These are phyloP conservation scores for Cladosporium sp. DNA, from an alignment of 2,329 filamentous ascomycete species.

Conservation along the genomic window DNA sequence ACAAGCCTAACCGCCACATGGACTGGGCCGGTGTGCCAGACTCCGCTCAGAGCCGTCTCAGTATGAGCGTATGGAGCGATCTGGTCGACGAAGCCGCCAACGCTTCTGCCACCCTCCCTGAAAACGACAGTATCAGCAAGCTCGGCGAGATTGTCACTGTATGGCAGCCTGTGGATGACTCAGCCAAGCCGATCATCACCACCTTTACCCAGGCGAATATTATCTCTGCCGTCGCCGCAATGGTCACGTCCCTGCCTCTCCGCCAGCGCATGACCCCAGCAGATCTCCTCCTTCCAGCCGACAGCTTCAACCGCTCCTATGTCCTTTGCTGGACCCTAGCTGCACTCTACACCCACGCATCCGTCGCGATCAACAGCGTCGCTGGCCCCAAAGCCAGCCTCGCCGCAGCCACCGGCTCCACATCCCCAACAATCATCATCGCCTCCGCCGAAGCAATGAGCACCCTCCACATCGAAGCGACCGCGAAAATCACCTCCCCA, in stretches of 20 bases:
- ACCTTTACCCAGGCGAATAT: constrained; percentile 79
- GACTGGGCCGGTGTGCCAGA: constrained; percentile 89
- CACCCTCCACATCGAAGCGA: constrained; percentile 58
- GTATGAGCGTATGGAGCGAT: constrained; percentile 89
- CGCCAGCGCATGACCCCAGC: constrained; percentile 64
- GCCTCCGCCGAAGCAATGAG: constrained; percentile 68
- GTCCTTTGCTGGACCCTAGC: constrained; percentile 72
- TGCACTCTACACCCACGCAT: constrained; percentile 77
- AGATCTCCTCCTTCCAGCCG: constrained; percentile 80
- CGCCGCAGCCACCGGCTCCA: constrained; percentile 61
- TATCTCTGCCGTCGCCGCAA: constrained; percentile 75
- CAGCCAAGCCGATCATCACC: constrained; percentile 55
- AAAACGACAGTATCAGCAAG: constrained; percentile 48
- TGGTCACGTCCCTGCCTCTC: constrained; percentile 69
- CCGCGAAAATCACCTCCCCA: constrained; percentile 48
- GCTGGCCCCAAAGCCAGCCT: constrained; percentile 68
- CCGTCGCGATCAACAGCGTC: constrained; percentile 82
- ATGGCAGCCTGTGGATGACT: constrained; percentile 51
- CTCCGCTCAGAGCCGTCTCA: constrained; percentile 65
- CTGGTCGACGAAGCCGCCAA: constrained; percentile 65
- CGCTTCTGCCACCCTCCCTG: constrained; percentile 58
- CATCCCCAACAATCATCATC: constrained; percentile 77
- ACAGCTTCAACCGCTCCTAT: constrained; percentile 73
- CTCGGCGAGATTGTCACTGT: constrained; percentile 55
- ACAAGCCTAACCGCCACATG: constrained; percentile 83